Evolutionary conservation across 2,329 filamentous ascomycete species (phyloP).

Genomic region (Elsinoe fawcettii): DNA sequence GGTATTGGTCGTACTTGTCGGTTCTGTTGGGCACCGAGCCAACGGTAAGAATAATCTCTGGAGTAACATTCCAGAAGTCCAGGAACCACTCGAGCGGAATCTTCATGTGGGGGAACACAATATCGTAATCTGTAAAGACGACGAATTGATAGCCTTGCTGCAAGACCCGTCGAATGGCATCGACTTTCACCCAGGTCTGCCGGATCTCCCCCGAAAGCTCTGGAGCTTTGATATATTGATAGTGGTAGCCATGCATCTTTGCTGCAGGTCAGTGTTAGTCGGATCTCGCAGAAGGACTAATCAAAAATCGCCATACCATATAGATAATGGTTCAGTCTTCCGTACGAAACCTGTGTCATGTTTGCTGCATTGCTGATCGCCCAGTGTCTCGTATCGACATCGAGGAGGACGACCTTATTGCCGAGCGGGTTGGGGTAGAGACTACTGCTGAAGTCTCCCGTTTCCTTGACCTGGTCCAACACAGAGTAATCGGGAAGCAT

Average conservation of each 20-base stretch:
- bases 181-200: constrained; percentile 42
- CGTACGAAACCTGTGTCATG: not conserved
- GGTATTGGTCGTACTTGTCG: constrained; percentile 39
- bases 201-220: constrained; percentile 36
- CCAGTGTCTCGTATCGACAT: constrained; percentile 7
- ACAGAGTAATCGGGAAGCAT: not conserved
- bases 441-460: not conserved
- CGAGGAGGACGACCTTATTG: not conserved
- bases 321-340: constrained; percentile 31
- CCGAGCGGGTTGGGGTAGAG: not conserved
- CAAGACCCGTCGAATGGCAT: constrained; percentile 28
- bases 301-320: constrained; percentile 21
- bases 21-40: constrained; percentile 28
- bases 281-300: no score
- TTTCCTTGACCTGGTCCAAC: not conserved
- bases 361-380: not conserved
- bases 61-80: constrained; percentile 39
- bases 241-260: constrained; percentile 44
- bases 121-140: constrained; percentile 41
- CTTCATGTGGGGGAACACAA: constrained; percentile 36
- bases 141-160: constrained; percentile 35
- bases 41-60: constrained; percentile 35
- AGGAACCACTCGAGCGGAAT: constrained; percentile 44
- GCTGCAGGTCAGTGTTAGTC: not conserved
- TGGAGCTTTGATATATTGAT: constrained; percentile 40